Base-by-base conservation (phyloP, 441 rosid genomes). In the Pelargonium myrrhifolium region DNA sequence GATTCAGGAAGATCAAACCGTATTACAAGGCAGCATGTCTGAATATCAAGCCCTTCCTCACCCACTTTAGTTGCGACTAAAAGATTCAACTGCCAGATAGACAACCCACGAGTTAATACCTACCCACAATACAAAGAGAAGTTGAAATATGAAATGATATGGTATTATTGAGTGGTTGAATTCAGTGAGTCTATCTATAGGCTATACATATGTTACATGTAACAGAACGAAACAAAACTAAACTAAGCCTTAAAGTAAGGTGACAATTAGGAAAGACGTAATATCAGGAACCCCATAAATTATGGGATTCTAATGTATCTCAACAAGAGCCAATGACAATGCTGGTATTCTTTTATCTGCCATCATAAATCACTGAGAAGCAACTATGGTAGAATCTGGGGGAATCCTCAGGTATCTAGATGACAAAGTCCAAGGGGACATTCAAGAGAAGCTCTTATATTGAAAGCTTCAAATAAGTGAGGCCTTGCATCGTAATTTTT, bases 1-100 rank as follows among this genome's bases (percentile, higher is more conserved):
- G 94, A 88, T 85, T 94, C 97, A 55, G 99, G 99, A 79, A 91
- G 90, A 85, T 94, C 99, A 76, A 88, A 94, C 62, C 99, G 90
- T 75, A 94, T 80, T 71, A 94, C 99, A 70, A 94, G 97, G 78
- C 99, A 91, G 86, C 99, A 91, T 68, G 96, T 91, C 84, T 89
- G 96, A 73, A 94, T 89, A 79, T 94, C 99, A 68, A 91, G 97
- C 71, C 99, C 99, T 81, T 94, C 99, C 84, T 94, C 97, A 76
- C 96, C 99, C 64, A 94, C 97, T 86, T 89, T 94, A 59, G 99
- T 91, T 65, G 99, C 99, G 73, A 94, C 86, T 83, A 89, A 78
- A 69, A 94, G 83, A 88, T 94, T 94, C 82, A 94, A 90, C 99
- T 94, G 86, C 77, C 63, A 80, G 73, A 77, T 65, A 26, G 78